Percentiles rank a stretch among this genome's conserved stretches.
Conservation (phyloP, 176 grass and related monocot species). For the Triticum timopheevii region DNA sequence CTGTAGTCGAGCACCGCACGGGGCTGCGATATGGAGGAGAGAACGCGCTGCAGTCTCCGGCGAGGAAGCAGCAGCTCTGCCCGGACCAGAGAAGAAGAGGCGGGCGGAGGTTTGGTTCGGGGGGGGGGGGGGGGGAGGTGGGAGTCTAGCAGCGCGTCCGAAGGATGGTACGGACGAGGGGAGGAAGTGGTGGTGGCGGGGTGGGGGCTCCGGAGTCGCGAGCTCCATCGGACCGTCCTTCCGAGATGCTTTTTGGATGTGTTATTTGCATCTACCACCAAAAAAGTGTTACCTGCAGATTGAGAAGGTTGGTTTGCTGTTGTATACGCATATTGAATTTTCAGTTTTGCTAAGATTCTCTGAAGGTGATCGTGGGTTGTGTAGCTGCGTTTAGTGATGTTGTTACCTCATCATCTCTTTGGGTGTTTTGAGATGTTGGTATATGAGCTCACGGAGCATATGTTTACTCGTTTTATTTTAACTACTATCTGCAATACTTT, state of each 20-base stretch:
- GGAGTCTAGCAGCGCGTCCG: no score
- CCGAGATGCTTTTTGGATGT: not conserved
- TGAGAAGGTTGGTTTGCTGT: not conserved
- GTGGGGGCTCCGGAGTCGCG: no score
- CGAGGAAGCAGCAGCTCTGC: no score
- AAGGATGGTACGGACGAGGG: no score
- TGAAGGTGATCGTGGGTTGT: not conserved
- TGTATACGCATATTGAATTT: not conserved
- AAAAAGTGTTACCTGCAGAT: not conserved
- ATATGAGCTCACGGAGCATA: not conserved
- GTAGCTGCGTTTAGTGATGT: not conserved
- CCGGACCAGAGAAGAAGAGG: no score
- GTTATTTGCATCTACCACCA: no score
- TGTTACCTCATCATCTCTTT: not conserved
- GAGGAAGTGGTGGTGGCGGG: no score
- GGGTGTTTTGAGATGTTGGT: conserved; percentile 6
- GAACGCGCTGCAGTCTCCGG: no score
- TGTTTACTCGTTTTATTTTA: not conserved
- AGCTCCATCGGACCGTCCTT: not conserved
- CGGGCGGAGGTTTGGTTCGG: not conserved
- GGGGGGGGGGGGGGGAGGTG: no score
- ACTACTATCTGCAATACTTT: no score
- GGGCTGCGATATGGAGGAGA: no score
- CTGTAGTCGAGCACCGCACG: no score
- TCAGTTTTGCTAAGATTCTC: not conserved